These are phyloP conservation scores for Pezicula rhizophila DNA, from an alignment of 2,329 filamentous ascomycete genomes.

Conservation along the genomic window DNA sequence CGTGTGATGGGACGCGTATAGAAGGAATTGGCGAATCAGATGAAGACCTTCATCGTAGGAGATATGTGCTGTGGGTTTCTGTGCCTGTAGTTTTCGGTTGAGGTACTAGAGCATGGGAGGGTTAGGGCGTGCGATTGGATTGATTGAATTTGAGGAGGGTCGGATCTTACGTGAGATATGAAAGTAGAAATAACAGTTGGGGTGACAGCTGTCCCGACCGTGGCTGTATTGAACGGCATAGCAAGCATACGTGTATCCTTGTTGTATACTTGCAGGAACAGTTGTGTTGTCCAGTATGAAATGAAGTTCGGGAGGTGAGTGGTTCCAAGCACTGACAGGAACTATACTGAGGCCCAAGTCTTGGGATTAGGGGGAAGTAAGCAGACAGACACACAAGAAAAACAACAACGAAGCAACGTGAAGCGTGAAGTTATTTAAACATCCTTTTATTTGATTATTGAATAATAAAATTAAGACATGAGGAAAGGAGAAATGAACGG, in stretches of 20 bases:
- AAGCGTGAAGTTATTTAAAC: too few species aligned
- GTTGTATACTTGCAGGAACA: not conserved
- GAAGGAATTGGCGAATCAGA: conserved; percentile 78
- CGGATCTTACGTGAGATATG: conserved; percentile 67
- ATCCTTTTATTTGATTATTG: too few species aligned
- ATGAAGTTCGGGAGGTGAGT: not conserved
- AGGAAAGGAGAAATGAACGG: too few species aligned
- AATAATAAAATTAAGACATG: too few species aligned
- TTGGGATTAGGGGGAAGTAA: too few species aligned
- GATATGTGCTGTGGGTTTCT: conserved; percentile 83
- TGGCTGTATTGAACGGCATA: conserved; percentile 64
- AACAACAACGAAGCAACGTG: too few species aligned
- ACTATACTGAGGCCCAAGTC: not conserved
- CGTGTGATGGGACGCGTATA: conserved; percentile 79
- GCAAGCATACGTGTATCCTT: not conserved
- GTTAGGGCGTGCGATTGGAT: conserved; percentile 1
- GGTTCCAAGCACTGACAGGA: conserved; percentile 2
- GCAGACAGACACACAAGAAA: too few species aligned
- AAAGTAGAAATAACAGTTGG: conserved; percentile 84
- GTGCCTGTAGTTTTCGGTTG: conserved; percentile 65
- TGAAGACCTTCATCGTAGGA: conserved; percentile 91
- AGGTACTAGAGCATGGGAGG: conserved; percentile 58
- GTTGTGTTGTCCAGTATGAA: not conserved
- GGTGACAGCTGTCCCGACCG: conserved; percentile 76
- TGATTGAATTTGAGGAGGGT: not conserved